Percentiles rank a stretch among this genome's conserved stretches.
Conservation (phyloP, 129 eudicot genomes). For the sunflower (Helianthus annuus) region HanXRQr2.0-SUNRISE NC_035441.2:179905059-179905558, state of each 20-base stretch:
- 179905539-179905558: neutral
- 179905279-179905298: constrained; percentile 54
- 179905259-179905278: constrained; percentile 58
- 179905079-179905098: constrained; percentile 65
- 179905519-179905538: neutral
- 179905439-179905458: constrained; percentile 33
- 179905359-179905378: constrained; percentile 50
- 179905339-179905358: constrained; percentile 41
- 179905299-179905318: constrained; percentile 1
- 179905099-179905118: neutral
- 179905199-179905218: constrained; percentile 62
- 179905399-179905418: constrained; percentile 45
- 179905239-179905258: constrained; percentile 17
- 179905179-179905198: neutral
- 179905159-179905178: neutral
- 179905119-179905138: neutral
- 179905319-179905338: neutral
- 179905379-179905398: constrained; percentile 45
- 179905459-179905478: constrained; percentile 34
- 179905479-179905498: neutral
- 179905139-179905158: neutral
- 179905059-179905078: constrained; percentile 44
- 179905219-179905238: constrained; percentile 27
- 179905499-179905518: neutral
- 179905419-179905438: constrained; percentile 29